These are phyloP conservation scores for Epichloe uncinata DNA, from an alignment of 2,329 filamentous ascomycete species.

Conservation along the genomic window DNA sequence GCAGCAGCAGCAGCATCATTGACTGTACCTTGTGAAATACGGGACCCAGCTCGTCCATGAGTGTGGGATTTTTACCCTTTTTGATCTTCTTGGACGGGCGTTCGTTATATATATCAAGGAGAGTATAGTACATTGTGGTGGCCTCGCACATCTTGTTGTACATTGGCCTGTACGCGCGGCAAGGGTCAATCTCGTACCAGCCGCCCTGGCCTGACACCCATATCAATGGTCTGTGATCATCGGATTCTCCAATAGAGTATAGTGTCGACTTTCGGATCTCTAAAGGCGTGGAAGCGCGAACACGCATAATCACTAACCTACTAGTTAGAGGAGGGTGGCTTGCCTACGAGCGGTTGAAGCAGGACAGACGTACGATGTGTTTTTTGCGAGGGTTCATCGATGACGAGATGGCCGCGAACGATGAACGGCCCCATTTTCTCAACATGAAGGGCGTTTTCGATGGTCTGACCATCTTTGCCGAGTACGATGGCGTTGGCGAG, in stretches of 20 bases:
- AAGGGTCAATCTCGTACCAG: constrained; percentile 55
- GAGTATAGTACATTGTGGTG: constrained; percentile 48
- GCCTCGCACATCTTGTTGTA: constrained; percentile 50
- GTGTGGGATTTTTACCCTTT: constrained; percentile 18
- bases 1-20: neutral
- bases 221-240: constrained; percentile 40
- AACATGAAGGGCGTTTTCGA: constrained; percentile 48
- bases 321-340: neutral
- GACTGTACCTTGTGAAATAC: constrained; percentile 18
- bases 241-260: constrained; percentile 40
- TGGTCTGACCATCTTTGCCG: constrained; percentile 34
- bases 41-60: constrained; percentile 14
- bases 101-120: constrained; percentile 41
- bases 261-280: constrained; percentile 36
- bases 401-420: constrained; percentile 44
- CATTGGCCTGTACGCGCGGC: constrained; percentile 39
- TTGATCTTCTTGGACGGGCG: constrained; percentile 18
- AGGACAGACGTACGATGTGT: constrained; percentile 20
- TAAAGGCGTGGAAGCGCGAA: constrained; percentile 25
- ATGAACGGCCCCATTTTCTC: constrained; percentile 46
- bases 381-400: constrained; percentile 29
- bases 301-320: constrained; percentile 19
- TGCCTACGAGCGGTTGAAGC: neutral
- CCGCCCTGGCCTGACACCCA: constrained; percentile 48
- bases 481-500: constrained; percentile 49